These are phyloP conservation scores for Tetrapisispora fleetii DNA, from an alignment of 805 yeast genomes.

Conservation along the genomic window DNA sequence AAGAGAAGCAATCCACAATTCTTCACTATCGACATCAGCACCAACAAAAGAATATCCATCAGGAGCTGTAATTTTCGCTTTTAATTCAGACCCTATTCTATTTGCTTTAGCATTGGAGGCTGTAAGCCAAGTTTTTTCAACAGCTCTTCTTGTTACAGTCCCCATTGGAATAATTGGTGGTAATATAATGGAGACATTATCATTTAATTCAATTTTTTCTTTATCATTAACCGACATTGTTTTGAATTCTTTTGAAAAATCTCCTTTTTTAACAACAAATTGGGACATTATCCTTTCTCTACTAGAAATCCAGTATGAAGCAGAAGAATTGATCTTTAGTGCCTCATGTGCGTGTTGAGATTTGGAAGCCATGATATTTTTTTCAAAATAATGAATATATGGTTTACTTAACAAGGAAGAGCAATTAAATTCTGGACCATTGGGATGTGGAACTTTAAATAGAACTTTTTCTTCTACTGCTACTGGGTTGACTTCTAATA, in stretches of 20 bases:
- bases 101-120: conserved; percentile 86
- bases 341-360: conserved; percentile 69
- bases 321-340: conserved; percentile 61
- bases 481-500: conserved; percentile 4
- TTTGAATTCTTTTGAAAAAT: conserved; percentile 21
- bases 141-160: conserved; percentile 91
- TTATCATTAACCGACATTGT: conserved; percentile 2
- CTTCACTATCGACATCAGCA: conserved; percentile 98
- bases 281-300: conserved; percentile 78
- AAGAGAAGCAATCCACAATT: conserved; percentile 93
- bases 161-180: conserved; percentile 92
- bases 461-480: conserved; percentile 12
- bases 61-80: conserved; percentile 80
- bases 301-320: conserved; percentile 89
- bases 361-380: conserved; percentile 60
- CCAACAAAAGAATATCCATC: conserved; percentile 87
- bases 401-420: conserved; percentile 70
- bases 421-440: conserved; percentile 66
- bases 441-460: conserved; percentile 82
- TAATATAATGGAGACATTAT: conserved; percentile 57
- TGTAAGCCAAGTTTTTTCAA: conserved; percentile 95
- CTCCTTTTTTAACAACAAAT: conserved; percentile 58
- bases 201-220: conserved; percentile 1
- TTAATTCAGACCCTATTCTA: conserved; percentile 87
- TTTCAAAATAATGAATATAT: conserved; percentile 62